Base-by-base conservation (phyloP, 345 rosid species). In the Gynandropsis gynandra region DNA sequence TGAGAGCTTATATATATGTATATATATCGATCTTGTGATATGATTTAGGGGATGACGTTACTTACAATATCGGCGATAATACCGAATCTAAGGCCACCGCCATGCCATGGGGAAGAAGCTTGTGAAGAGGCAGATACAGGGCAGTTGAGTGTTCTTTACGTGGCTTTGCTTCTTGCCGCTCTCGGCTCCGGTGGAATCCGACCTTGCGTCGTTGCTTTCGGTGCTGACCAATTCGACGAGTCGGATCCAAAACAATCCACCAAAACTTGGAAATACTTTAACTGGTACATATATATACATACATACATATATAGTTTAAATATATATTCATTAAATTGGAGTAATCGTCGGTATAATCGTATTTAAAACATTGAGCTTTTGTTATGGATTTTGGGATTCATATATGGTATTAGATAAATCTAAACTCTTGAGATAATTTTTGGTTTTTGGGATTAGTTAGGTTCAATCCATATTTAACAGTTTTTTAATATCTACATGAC, bases 101-200 rank as follows among this genome's bases (percentile, higher is more conserved):
- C 88, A 34, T 92, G 96, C 58, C 44, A 64, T 5, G 80, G 72
- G 31, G 73, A 71, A 20, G 59, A 65, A 59, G 66, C 60, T 0
- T 92, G 98, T 64, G 62, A 76, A 62, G 71, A 74, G 68, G 98
- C 98, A 1, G 65, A 75, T 15, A 42, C 71, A 8, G 72, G 76
- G 40, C 95, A 85, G 24, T 9, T 80, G 45, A 79, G 79, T 42
- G 49, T 92, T 53, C 69, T 92, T 0, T 87, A 92, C 54, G 36
- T 50, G 15, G 79, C 89, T 35, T 87, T 92, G 20, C 73, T 82
- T 3, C 81, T 92, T 0, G 75, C 65, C 16, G 95, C 95, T 16
- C 36, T 87, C 13, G 97, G 97, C 20, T 63, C 98, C 4, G 96
- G 98, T 36, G 98, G 74, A 52, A 84, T 84, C 76, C 74, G 94